Evolutionary conservation across 1,284 basidiomycete species (phyloP).

Genomic region (Mrakiaceae sp.): DNA sequence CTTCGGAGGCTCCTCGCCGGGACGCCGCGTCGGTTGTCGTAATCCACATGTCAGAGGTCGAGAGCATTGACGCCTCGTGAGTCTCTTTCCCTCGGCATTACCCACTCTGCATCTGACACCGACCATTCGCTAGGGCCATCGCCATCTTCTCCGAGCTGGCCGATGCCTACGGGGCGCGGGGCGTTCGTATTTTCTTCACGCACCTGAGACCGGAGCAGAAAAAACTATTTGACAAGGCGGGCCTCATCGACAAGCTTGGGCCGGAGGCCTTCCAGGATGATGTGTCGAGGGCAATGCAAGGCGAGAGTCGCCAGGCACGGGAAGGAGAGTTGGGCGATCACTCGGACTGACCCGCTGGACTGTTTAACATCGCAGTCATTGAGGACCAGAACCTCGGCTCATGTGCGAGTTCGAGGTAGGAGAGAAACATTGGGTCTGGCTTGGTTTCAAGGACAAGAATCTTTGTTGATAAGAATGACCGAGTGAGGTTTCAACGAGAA

Average conservation of each 20-base stretch:
- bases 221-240: slow-evolving; percentile 53
- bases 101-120: not conserved
- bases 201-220: slow-evolving; percentile 53
- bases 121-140: slow-evolving; percentile 46
- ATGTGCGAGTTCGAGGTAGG: too few species aligned
- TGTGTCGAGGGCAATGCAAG: slow-evolving; percentile 37
- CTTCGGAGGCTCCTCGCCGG: slow-evolving; percentile 70
- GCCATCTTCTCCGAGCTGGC: slow-evolving; percentile 75
- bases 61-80: slow-evolving; percentile 71
- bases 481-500: too few species aligned
- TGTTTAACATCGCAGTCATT: too few species aligned
- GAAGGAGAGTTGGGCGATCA: too few species aligned
- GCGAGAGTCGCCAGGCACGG: too few species aligned
- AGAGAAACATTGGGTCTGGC: too few species aligned
- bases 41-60: slow-evolving; percentile 42
- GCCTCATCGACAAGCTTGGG: slow-evolving; percentile 53
- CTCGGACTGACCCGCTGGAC: too few species aligned
- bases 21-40: slow-evolving; percentile 40
- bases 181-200: slow-evolving; percentile 64
- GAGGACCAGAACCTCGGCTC: too few species aligned
- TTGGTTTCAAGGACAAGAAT: too few species aligned
- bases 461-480: too few species aligned
- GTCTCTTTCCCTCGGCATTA: slow-evolving; percentile 27
- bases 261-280: slow-evolving; percentile 58
- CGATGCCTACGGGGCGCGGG: slow-evolving; percentile 57